Evolutionary conservation across 768 basidiomycete genomes (phyloP).

Genomic region (Boletus reticulatus): DNA sequence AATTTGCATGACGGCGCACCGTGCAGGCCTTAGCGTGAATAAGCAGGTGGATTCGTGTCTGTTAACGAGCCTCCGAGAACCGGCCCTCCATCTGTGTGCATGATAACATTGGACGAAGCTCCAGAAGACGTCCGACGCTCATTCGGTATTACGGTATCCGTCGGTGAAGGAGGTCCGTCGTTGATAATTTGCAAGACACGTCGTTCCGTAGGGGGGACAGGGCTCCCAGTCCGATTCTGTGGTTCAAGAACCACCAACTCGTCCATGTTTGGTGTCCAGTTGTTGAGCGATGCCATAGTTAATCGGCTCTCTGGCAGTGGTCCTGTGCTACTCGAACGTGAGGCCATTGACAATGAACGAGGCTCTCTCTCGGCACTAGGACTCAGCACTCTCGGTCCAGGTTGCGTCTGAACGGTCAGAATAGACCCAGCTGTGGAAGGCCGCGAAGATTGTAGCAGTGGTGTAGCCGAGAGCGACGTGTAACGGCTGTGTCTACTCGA

Average conservation of each 20-base stretch:
- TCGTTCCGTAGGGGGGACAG: constrained; percentile 18
- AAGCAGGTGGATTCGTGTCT: constrained; percentile 21
- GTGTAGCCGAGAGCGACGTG: constrained; percentile 25
- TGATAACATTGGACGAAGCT: constrained; percentile 12
- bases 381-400: constrained; percentile 6
- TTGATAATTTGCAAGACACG: constrained; percentile 30
- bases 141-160: constrained; percentile 1
- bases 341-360: constrained; percentile 23
- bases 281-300: background rate
- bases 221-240: constrained; percentile 21
- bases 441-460: constrained; percentile 32
- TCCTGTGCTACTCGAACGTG: constrained; percentile 12
- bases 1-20: background rate
- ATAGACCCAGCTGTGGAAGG: constrained; percentile 46
- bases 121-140: background rate
- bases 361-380: constrained; percentile 8
- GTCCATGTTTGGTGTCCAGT: constrained; percentile 22
- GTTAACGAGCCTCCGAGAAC: background rate
- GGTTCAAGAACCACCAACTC: constrained; percentile 16
- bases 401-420: constrained; percentile 30
- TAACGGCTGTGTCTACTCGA: constrained; percentile 23
- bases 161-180: constrained; percentile 21
- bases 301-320: constrained; percentile 3
- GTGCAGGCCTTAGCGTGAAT: constrained; percentile 13
- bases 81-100: constrained; percentile 30